A percentile compares a stretch with the other conserved stretches of the same genome.
These are phyloP conservation scores for Leccinum solheimii DNA, from an alignment of 1,284 basidiomycete genomes.

Conservation along the genomic window DNA sequence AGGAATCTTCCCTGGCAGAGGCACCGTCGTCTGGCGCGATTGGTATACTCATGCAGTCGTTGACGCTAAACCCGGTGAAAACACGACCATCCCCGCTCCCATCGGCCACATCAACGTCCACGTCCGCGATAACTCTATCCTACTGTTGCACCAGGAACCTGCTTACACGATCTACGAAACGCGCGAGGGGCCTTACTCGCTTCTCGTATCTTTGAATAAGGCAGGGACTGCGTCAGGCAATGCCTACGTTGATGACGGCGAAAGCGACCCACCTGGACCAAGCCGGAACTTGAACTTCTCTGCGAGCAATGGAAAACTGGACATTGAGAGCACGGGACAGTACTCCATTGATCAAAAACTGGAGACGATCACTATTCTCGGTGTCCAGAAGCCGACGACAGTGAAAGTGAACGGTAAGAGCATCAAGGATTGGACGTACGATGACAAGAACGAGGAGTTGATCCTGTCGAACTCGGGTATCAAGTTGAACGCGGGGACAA, in stretches of 20 bases:
- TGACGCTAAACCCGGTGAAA: conserved; percentile 34
- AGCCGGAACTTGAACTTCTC: conserved; percentile 47
- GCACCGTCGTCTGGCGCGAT: conserved; percentile 66
- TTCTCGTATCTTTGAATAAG: conserved; percentile 47
- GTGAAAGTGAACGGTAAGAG: conserved; percentile 37
- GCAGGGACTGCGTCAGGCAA: conserved; percentile 46
- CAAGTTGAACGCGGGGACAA: conserved; percentile 36
- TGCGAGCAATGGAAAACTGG: conserved; percentile 35
- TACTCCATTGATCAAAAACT: conserved; percentile 47
- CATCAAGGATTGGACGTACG: conserved; percentile 39
- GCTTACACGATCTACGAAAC: conserved; percentile 55
- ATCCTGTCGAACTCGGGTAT: conserved; percentile 32
- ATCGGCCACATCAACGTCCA: conserved; percentile 73
- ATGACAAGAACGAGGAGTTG: conserved; percentile 35
- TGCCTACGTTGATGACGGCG: conserved; percentile 59
- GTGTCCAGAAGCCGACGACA: conserved; percentile 39
- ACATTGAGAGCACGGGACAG: conserved; percentile 41
- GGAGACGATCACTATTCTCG: conserved; percentile 49
- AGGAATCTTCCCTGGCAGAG: conserved; percentile 65
- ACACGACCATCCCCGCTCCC: conserved; percentile 48
- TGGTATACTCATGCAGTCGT: conserved; percentile 69
- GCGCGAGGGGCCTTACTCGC: conserved; percentile 42
- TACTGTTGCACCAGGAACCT: conserved; percentile 49
- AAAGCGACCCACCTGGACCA: conserved; percentile 50
- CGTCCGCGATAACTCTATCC: conserved; percentile 46